Evolutionary conservation across 129 eudicot genomes (phyloP).

Genomic region (Helianthus annuus): HanXRQr2.0-SUNRISE NC_035433.2:146152321-146152820

Average conservation of each 20-base stretch:
- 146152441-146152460: background rate
- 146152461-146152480: background rate
- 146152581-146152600: too few relatives aligned
- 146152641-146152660: conserved; percentile 31
- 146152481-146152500: background rate
- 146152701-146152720: conserved; percentile 17
- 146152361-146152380: too few relatives aligned
- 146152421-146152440: background rate
- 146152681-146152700: conserved; percentile 15
- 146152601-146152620: too few relatives aligned
- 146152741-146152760: conserved; percentile 27
- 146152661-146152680: conserved; percentile 10
- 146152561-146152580: conserved; percentile 37
- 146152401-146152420: too few relatives aligned
- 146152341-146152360: too few relatives aligned
- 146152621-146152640: background rate
- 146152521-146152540: conserved; percentile 4
- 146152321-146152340: too few relatives aligned
- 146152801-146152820: conserved; percentile 28
- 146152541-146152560: conserved; percentile 40
- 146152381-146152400: too few relatives aligned
- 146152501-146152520: background rate
- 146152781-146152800: background rate
- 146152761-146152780: conserved; percentile 26
- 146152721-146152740: conserved; percentile 30